Base-by-base conservation (phyloP, 257 asterid genomes). In the Capsicum pubescens region DNA sequence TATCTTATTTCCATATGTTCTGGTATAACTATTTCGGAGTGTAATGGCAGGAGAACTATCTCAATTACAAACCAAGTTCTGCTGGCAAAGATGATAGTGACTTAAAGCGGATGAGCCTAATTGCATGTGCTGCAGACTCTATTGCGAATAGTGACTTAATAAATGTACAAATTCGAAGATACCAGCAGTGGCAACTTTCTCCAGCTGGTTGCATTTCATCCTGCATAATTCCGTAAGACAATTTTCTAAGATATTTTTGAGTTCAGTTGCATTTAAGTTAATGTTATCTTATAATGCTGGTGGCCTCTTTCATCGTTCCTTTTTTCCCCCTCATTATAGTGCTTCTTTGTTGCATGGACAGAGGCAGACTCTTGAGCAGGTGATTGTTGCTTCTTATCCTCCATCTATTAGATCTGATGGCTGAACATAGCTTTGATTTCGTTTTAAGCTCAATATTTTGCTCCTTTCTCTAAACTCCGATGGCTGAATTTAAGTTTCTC, bases 111-210 rank as follows among this genome's bases (percentile, higher is more conserved):
- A 87, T 97, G 97, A 87, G 59, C 82, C 82, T 92, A 77, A 85
- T 95, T 80, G 97, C 98, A 80, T 91, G 86, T 77, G 95, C 98
- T 86, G 99, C 98, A 26, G 98, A 97, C 89, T 97, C 99, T 67
- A 95, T 97, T 86, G 99, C 96, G 52, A 94, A 97, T 89, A 98
- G 99, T 77, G 99, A 97, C 90, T 91, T 97, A 82, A 85, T 97
- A 59, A 95, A 95, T 86, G 97, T 95, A 76, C 99, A 97, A 90
- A 95, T 97, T 72, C 91, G 99, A 67, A 91, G 98, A 90, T 93
- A 93, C 86, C 92, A 91, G 74, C 98, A 93, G 91, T 97, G 99
- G 98, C 99, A 97, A 86, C 98, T 97, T 83, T 95, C 97, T 83
- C 99, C 91, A 87, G 82, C 87, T 89, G 92, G 98, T 83, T 86